Percentiles rank a stretch among this genome's conserved stretches.
Evolutionary conservation across 139 green algal genomes (phyloP).

Genomic region (Bryopsis sp.): DNA sequence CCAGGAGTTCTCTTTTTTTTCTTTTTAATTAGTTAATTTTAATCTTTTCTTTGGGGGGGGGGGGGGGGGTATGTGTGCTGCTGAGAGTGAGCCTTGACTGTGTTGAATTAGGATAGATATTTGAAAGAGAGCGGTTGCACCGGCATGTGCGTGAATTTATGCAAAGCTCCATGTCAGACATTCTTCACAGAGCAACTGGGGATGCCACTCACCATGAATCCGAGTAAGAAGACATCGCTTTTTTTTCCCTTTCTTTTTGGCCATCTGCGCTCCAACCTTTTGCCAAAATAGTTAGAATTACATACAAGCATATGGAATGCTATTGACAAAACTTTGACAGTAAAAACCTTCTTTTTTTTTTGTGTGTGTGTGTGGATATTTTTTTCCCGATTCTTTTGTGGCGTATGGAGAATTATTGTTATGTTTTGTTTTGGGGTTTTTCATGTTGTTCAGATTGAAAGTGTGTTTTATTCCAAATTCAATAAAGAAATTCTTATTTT

Average conservation of each 20-base stretch:
- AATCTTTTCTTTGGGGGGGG: too few relatives aligned
- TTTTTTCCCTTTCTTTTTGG: not conserved
- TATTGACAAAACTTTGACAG: too few relatives aligned
- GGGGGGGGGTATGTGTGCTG: too few relatives aligned
- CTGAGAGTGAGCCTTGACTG: too few relatives aligned
- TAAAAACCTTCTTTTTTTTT: too few relatives aligned
- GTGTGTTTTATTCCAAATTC: not conserved
- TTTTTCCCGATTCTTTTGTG: too few relatives aligned
- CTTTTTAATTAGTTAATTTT: too few relatives aligned
- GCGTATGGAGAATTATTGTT: too few relatives aligned
- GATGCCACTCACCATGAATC: conserved; percentile 69
- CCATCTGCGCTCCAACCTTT: not conserved
- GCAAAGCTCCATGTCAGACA: conserved; percentile 57
- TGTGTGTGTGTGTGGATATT: too few relatives aligned
- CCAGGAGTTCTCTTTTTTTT: too few relatives aligned
- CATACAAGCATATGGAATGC: not conserved
- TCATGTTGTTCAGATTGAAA: too few relatives aligned
- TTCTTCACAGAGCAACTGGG: conserved; percentile 79
- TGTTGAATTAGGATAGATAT: conserved; percentile 27
- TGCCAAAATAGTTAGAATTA: not conserved
- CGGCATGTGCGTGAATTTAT: conserved; percentile 79
- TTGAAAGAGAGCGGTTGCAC: conserved; percentile 54
- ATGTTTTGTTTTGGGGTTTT: too few relatives aligned
- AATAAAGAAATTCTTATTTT: not conserved
- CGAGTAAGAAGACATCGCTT: conserved; percentile 19